Conservation (phyloP, 1,284 basidiomycete species). For the Puccinia horiana region DNA sequence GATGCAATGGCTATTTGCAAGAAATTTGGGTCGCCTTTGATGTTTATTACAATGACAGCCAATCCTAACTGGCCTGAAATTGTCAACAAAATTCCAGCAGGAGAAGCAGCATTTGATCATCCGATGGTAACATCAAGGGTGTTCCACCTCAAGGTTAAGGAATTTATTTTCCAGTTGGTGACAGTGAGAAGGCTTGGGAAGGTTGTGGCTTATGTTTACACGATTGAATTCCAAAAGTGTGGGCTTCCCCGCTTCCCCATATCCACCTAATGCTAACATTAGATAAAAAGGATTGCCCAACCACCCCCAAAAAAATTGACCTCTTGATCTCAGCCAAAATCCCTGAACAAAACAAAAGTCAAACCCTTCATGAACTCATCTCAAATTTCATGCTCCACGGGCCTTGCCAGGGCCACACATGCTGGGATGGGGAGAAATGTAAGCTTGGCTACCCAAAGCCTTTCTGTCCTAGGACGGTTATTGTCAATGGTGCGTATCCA, state of each 20-base stretch:
- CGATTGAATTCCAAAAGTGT: constrained; percentile 9
- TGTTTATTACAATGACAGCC: too few relatives aligned
- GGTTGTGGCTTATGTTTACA: background rate
- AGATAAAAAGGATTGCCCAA: constrained; percentile 50
- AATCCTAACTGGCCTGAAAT: too few relatives aligned
- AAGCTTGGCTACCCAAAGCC: constrained; percentile 53
- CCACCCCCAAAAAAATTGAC: constrained; percentile 60
- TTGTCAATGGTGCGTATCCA: background rate
- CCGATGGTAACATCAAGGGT: too few relatives aligned
- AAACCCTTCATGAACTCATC: constrained; percentile 58
- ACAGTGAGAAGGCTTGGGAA: background rate
- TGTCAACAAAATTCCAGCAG: too few relatives aligned
- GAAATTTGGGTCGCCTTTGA: too few relatives aligned
- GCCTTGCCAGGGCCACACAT: constrained; percentile 58
- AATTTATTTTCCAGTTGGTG: too few relatives aligned
- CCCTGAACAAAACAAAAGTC: constrained; percentile 60
- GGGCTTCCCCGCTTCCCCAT: background rate
- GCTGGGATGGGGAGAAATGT: constrained; percentile 59
- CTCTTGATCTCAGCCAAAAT: constrained; percentile 60
- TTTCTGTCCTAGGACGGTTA: background rate
- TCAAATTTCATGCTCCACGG: constrained; percentile 57
- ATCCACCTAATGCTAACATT: background rate
- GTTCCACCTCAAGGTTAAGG: too few relatives aligned
- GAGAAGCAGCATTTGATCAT: too few relatives aligned
- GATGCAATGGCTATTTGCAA: too few relatives aligned